Evolutionary conservation across 495 filamentous ascomycete species (phyloP), one percentile per base, ranked within the genome.

Genomic region (Letharia columbiana): DNA sequence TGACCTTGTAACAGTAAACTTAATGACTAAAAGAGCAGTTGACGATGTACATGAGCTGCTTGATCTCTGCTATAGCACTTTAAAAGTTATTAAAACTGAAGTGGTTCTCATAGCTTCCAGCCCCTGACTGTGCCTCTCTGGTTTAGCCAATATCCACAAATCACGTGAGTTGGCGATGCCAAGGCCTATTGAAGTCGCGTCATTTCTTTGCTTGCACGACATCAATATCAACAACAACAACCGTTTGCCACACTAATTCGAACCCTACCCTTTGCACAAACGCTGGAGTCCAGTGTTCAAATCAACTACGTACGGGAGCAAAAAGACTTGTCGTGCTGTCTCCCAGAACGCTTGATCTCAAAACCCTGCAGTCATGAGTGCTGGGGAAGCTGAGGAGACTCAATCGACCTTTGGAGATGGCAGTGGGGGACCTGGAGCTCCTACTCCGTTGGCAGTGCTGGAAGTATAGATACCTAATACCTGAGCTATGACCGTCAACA

Each of bases 361-460:
- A 1, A 44, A 59, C 18, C 9, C 4, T 2, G 33, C 47, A 58
- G 76, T 69, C 28, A 89, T 89, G 85, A 82, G 81, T 57, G 74
- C 78, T 33, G 85, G 84, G 66, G 83, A 82, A 71, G 82, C 77
- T n/a, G 75, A 81, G 40, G 84, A 88, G 69, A 79, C 77, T 39
- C 83, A 87, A 61, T 77, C 77, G 7, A 78, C 76, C 56, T 77
- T 77, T 63, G 88, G 88, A 60, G 88, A 90, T 68, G 82, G 77
- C 70, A 79, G 83, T 63, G 86, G 87, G 52, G 92, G 91, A 39
- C 94, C 95, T 67, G 94, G 94, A 70, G 94, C 95, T 28, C 94
- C 94, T 17, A 98, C 91, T 59, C 94, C 94, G n/a, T 83, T 98
- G 42, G 77, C 80, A 54, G 87, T 88, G 23, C 80, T 98, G n/a